Percentiles rank a stretch among this genome's conserved stretches.
These are phyloP conservation scores for Candida tibetensis DNA, from an alignment of 805 yeast species.

Conservation along the genomic window DNA sequence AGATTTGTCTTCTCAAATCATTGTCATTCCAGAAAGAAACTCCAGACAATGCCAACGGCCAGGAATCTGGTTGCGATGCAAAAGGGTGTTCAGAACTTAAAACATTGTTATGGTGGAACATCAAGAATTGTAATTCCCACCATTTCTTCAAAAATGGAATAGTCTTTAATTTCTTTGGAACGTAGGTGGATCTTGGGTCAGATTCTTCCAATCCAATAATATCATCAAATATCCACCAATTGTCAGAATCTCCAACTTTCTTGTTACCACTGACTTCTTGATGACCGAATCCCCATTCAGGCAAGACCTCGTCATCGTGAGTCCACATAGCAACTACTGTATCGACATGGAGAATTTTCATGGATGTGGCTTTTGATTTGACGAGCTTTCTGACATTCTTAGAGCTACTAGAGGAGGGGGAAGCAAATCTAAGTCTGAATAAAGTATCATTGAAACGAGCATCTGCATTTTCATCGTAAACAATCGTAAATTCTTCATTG, in stretches of 20 bases:
- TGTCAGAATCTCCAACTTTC: conserved; percentile 62
- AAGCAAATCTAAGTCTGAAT: conserved; percentile 63
- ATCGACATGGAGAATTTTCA: conserved; percentile 76
- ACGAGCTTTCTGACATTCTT: conserved; percentile 48
- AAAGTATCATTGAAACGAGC: conserved; percentile 67
- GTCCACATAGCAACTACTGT: conserved; percentile 95
- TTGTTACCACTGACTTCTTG: conserved; percentile 96
- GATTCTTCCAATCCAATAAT: conserved; percentile 53
- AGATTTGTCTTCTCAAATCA: conserved; percentile 68
- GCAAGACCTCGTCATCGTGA: conserved; percentile 75
- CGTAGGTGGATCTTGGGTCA: conserved; percentile 61
- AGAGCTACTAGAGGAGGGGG: conserved; percentile 30
- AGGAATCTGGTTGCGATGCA: conserved; percentile 84
- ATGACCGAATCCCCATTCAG: conserved; percentile 93
- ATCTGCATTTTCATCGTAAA: conserved; percentile 49
- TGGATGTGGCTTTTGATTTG: conserved; percentile 65
- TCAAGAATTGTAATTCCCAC: conserved; percentile 80
- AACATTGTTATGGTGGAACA: conserved; percentile 92
- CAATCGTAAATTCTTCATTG: conserved; percentile 90
- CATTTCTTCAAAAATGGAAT: conserved; percentile 82
- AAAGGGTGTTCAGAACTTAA: conserved; percentile 89
- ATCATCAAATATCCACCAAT: conserved; percentile 73
- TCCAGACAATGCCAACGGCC: conserved; percentile 90
- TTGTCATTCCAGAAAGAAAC: conserved; percentile 94
- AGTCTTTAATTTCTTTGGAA: conserved; percentile 59